Conservation (phyloP, 2,329 filamentous ascomycete species). For the Aspergillus calidoustus region DNA sequence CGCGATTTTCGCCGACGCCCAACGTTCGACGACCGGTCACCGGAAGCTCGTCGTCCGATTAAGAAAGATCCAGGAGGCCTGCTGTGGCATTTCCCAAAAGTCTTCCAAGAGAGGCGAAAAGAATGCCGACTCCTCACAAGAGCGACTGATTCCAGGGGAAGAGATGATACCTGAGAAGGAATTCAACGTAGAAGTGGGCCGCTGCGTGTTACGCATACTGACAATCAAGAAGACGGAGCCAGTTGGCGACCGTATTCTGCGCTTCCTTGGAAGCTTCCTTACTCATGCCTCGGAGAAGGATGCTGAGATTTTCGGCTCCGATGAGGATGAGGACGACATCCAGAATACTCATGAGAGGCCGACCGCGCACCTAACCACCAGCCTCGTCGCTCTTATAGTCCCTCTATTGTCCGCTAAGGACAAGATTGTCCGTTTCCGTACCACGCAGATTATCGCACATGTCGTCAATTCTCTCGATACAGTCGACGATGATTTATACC, state of each 20-base stretch:
- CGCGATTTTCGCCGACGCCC: constrained; percentile 76
- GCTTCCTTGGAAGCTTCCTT: constrained; percentile 87
- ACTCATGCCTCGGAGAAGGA: constrained; percentile 70
- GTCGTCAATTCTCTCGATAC: constrained; percentile 91
- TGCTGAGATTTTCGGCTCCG: constrained; percentile 65
- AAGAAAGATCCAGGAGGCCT: constrained; percentile 87
- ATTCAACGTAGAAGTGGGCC: constrained; percentile 83
- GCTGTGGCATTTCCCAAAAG: constrained; percentile 61
- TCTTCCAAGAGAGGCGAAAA: constrained; percentile 38
- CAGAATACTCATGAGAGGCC: constrained; percentile 80
- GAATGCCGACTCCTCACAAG: constrained; percentile 58
- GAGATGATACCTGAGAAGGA: constrained; percentile 80
- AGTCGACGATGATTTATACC: constrained; percentile 90
- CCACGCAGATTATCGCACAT: constrained; percentile 87
- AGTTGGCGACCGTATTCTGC: constrained; percentile 81
- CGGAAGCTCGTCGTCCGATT: constrained; percentile 86
- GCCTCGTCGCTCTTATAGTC: constrained; percentile 73
- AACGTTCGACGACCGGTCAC: constrained; percentile 87
- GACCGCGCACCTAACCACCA: constrained; percentile 75
- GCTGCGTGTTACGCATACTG: constrained; percentile 81
- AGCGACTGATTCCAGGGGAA: constrained; percentile 50
- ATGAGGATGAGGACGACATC: constrained; percentile 68
- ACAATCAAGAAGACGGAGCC: constrained; percentile 89
- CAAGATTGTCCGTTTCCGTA: constrained; percentile 86
- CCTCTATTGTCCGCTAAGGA: constrained; percentile 85